Conservation (phyloP, 2,329 filamentous ascomycete genomes). For the Ciborinia camelliae region DNA sequence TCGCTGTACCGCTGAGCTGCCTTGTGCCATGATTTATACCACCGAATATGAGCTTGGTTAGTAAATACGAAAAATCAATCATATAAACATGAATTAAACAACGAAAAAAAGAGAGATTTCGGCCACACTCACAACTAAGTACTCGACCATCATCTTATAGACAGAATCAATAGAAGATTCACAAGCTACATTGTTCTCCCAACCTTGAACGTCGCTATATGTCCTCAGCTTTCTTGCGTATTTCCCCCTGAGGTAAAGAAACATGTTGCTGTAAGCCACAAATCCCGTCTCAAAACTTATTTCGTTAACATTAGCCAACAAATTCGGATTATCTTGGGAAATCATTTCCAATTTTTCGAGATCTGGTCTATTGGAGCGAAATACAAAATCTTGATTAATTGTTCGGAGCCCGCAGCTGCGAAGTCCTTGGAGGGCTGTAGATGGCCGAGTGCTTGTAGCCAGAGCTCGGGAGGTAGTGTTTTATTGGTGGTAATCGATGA, state of each 20-base stretch:
- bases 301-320: not conserved
- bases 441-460: not conserved
- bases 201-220: no score
- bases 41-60: not conserved
- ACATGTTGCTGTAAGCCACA: not conserved
- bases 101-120: not conserved
- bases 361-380: not conserved
- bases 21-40: not conserved
- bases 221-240: no score
- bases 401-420: not conserved
- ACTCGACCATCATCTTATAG: not conserved
- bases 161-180: not conserved
- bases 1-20: not conserved
- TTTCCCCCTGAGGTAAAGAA: no score
- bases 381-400: not conserved
- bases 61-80: not conserved
- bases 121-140: not conserved
- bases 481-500: no score
- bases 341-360: not conserved
- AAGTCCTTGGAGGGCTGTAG: not conserved
- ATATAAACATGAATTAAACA: not conserved
- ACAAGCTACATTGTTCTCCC: no score
- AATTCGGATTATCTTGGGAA: not conserved
- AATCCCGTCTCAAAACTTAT: not conserved
- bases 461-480: not conserved